These are phyloP conservation scores for Cladosporium velox DNA, from an alignment of 2,329 filamentous ascomycete genomes.

Conservation along the genomic window DNA sequence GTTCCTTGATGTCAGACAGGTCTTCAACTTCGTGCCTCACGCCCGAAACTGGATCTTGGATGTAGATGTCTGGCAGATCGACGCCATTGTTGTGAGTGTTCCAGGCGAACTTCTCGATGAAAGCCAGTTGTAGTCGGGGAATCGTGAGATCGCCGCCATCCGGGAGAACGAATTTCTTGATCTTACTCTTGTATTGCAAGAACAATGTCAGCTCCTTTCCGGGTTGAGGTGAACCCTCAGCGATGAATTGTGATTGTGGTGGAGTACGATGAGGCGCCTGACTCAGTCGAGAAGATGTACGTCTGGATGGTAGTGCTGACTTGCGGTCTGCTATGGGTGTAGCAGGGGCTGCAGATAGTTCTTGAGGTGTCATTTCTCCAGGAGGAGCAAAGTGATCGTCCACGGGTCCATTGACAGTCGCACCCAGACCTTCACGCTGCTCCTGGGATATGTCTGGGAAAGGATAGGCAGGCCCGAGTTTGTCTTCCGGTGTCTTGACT, in stretches of 20 bases:
- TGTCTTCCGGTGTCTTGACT: slow-evolving; percentile 67
- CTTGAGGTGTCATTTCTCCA: slow-evolving; percentile 4
- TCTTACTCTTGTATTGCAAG: slow-evolving; percentile 92
- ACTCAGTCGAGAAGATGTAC: slow-evolving; percentile 15
- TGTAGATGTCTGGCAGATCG: slow-evolving; percentile 95
- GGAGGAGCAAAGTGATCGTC: slow-evolving; percentile 32
- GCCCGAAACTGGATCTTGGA: slow-evolving; percentile 92
- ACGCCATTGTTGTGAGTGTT: slow-evolving; percentile 92
- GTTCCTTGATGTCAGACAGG: slow-evolving; percentile 87
- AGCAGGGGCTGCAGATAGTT: slow-evolving; percentile 10
- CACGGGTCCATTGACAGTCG: slow-evolving; percentile 40
- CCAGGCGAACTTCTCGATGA: slow-evolving; percentile 99
- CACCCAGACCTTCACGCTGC: slow-evolving; percentile 28
- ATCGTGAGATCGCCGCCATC: slow-evolving; percentile 86
- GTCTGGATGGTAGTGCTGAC: background rate
- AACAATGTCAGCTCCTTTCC: slow-evolving; percentile 92
- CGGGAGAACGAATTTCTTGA: slow-evolving; percentile 90
- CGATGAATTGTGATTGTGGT: slow-evolving; percentile 46
- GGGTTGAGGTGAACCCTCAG: slow-evolving; percentile 65
- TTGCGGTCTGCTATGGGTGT: slow-evolving; percentile 20
- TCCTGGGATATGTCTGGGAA: slow-evolving; percentile 30
- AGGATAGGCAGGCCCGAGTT: slow-evolving; percentile 45
- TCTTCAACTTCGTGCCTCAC: slow-evolving; percentile 97
- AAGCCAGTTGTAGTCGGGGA: slow-evolving; percentile 86
- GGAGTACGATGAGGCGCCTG: slow-evolving; percentile 35